Percentiles rank a stretch among this genome's conserved stretches.
phyloP scores from a whole-genome alignment of 768 basidiomycete species.

The Serendipita sp. region DNA sequence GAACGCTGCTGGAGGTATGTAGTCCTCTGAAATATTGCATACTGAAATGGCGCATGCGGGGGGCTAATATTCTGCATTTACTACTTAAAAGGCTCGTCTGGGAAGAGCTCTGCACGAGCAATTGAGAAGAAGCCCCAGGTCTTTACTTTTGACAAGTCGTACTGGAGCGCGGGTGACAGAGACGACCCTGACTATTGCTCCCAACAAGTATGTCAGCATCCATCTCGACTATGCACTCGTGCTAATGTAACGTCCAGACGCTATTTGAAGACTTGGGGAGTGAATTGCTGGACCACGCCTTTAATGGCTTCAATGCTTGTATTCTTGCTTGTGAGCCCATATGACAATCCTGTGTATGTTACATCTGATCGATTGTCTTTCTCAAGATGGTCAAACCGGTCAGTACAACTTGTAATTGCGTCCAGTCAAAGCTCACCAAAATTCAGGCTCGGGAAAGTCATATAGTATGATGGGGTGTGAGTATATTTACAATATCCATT shows the following conservation, averaged over 20 bases:
- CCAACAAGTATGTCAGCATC: conserved; percentile 34
- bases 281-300: conserved; percentile 88
- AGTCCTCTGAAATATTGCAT: neutral
- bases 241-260: conserved; percentile 22
- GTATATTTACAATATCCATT: conserved; percentile 19
- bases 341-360: neutral
- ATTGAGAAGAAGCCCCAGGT: conserved; percentile 78
- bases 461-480: conserved; percentile 96
- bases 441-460: conserved; percentile 72
- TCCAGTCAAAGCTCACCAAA: neutral
- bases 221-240: neutral
- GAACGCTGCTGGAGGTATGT: neutral
- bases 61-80: neutral
- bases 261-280: conserved; percentile 87
- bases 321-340: conserved; percentile 85
- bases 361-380: conserved; percentile 8
- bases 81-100: neutral
- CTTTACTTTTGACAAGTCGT: conserved; percentile 94
- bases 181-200: conserved; percentile 85
- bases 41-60: neutral
- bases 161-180: conserved; percentile 85
- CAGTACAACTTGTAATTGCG: conserved; percentile 16
- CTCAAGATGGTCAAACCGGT: conserved; percentile 71
- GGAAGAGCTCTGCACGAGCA: conserved; percentile 39
- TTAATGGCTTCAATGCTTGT: conserved; percentile 94